Evolutionary conservation across 768 basidiomycete species (phyloP), one percentile per base, ranked within the genome.

Genomic region (Suillus luteus): DNA sequence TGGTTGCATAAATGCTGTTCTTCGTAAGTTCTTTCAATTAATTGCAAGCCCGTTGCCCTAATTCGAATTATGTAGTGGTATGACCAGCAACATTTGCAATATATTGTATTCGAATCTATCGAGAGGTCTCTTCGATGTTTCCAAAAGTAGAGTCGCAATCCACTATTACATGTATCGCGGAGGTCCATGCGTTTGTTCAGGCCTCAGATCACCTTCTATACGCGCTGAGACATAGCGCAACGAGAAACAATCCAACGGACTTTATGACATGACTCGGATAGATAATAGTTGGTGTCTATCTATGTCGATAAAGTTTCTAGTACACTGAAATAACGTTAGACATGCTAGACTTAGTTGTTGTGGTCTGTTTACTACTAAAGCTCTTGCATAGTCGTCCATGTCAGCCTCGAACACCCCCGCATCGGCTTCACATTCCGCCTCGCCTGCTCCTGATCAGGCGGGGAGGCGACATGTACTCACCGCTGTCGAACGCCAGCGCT

Each of bases 1-100:
- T 71, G 96, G 96, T 9, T 97, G 95, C 75, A 91, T 98, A 74
- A 97, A 97, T 75, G 91, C 95, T 59, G 92, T 97, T 52, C 86
- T 97, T 58, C 86, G 93, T 95, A 75, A 66, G 92, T 86, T 40
- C 61, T 58, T 58, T 10, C 27, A 58, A 24, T 41, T 41, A 19
- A 17, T 41, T 58, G 5, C 14, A 3, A 31, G 17, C 31, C 3
- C 19, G 27, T 41, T n/a, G 17, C 10, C 35, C 27, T 58, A 11
- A 58, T 4, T 52, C 3, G 6, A 58, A 58, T 40, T 12, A 41
- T 41, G 24, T 41, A 58, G 57, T 58, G 17, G 57, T 58, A 27
- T 58, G 35, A 58, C 27, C 40, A 11, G 10, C 5, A 38, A 57
- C 37, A 57, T 27, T 24, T 40, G 24, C 55, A 33, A 27, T 10